These are phyloP conservation scores for Trichoderma arundinaceum DNA, from an alignment of 2,329 filamentous ascomycete species.

Conservation along the genomic window DNA sequence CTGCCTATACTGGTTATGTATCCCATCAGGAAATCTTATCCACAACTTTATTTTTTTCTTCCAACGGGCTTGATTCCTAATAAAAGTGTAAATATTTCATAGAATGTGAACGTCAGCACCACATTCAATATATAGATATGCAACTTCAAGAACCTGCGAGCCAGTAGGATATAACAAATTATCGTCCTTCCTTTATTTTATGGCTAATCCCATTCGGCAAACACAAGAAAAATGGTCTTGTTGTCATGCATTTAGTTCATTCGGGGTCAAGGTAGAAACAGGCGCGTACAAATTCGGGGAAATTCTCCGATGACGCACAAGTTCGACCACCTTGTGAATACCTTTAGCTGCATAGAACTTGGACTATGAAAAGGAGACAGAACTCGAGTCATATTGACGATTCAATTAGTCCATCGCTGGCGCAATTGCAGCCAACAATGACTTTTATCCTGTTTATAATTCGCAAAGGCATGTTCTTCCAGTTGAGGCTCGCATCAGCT, in stretches of 20 bases:
- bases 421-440: background rate
- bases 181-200: too few relatives aligned
- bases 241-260: background rate
- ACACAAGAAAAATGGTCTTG: background rate
- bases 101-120: background rate
- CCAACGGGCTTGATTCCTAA: background rate
- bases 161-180: too few relatives aligned
- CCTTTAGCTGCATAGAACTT: background rate
- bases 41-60: slow-evolving; percentile 9
- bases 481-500: background rate
- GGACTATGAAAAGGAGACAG: background rate
- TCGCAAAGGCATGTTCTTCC: background rate
- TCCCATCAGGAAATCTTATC: background rate
- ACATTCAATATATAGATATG: too few relatives aligned
- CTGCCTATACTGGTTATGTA: background rate
- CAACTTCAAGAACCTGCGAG: too few relatives aligned
- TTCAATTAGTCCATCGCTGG: background rate
- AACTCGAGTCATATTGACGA: too few relatives aligned
- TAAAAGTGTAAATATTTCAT: background rate
- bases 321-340: background rate
- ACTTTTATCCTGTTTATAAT: background rate
- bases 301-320: slow-evolving; percentile 33
- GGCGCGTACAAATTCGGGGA: slow-evolving; percentile 26
- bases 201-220: background rate
- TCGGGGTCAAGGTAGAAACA: background rate